These are phyloP conservation scores for Xylariaceae sp. DNA, from an alignment of 2,329 filamentous ascomycete genomes.

Conservation along the genomic window DNA sequence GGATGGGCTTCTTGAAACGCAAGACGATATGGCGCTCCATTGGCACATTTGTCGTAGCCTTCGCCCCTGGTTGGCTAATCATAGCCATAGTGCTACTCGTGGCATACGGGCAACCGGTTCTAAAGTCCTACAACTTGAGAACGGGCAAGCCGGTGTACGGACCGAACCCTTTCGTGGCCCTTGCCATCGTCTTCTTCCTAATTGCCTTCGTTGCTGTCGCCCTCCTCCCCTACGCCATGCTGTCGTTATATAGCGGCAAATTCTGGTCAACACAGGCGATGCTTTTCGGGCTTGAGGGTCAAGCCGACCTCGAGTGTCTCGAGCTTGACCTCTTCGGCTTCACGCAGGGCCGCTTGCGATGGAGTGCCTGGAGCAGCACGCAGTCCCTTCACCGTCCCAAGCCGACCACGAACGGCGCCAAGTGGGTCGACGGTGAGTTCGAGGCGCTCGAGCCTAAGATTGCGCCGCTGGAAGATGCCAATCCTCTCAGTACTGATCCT, in stretches of 20 bases:
- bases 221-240: neutral
- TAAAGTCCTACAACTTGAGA: neutral
- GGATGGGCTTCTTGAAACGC: neutral
- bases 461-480: neutral
- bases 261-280: conserved; percentile 6
- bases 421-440: conserved; percentile 1
- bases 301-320: neutral
- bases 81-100: neutral
- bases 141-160: neutral
- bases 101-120: neutral
- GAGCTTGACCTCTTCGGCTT: conserved; percentile 6
- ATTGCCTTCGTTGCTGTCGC: neutral
- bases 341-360: neutral
- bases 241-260: conserved; percentile 4
- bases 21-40: neutral
- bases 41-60: neutral
- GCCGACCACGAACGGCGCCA: neutral
- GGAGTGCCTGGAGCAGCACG: neutral
- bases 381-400: conserved; percentile 7
- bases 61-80: conserved; percentile 2
- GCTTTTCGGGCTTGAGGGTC: conserved; percentile 3
- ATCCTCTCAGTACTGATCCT: neutral
- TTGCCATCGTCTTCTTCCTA: conserved; percentile 2
- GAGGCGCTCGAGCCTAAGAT: neutral
- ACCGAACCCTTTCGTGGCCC: neutral